Evolutionary conservation across 176 grass and related monocot genomes (phyloP), one percentile per base, ranked within the genome.

Genomic region (Ananas comosus): DNA sequence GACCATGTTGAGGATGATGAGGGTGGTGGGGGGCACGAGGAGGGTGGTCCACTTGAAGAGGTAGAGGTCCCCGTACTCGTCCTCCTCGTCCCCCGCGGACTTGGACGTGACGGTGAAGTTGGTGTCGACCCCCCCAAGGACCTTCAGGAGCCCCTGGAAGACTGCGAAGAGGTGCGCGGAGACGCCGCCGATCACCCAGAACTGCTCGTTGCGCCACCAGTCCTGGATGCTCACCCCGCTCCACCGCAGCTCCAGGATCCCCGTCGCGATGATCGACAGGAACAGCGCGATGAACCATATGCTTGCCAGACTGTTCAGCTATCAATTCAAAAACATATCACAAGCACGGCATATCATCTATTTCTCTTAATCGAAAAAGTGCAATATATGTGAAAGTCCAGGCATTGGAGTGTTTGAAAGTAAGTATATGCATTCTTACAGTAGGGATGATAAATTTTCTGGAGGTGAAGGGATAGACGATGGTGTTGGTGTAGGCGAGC

Each of bases 1-100:
- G 25, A 99, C 95, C 90, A 99, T 99, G 85, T 99, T 99, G 75
- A 99, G 82, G 74, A 99, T 94, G 74, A 99, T 99, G 69, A 94
- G 85, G 12, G 90, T 99, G 3, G 95, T 99, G 14, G 90, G 90
- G 0, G 87, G 87, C 18, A 94, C 77, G 19, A 99, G 80, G 12
- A 94, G 80, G 1, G 95, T 91, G 2, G 90, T 94, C 95, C 90
- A 91, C 70, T 99, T 99, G 95, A 94, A 93, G 70, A 99, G 95
- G 82, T 99, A 93, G 27, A 99, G 85, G 0, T 99, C 95, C 10
- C 85, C 85, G 67, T 88, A 93, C 19, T 78, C 85, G 67, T 87
- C 66, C 9, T 88, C 66, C 12, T 97, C 87, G 65, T 94, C 90
- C 13, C 74, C 90, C 10, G 82, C 87, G 0, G 75, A 85, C 81